These are phyloP conservation scores for Tolypocladium amazonense DNA, from an alignment of 2,329 filamentous ascomycete genomes.

Conservation along the genomic window DNA sequence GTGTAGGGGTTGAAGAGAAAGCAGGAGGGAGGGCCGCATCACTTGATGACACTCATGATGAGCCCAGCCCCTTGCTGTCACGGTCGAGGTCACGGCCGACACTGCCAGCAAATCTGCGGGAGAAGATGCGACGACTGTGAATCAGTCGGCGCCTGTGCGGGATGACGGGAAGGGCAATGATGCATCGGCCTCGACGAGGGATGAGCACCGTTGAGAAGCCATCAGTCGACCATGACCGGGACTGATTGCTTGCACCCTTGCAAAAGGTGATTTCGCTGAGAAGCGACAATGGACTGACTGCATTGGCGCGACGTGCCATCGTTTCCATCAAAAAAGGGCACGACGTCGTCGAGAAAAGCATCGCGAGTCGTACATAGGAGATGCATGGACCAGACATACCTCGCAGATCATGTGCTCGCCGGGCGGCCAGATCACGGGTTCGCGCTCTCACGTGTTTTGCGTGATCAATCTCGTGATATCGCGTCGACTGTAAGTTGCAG, in stretches of 20 bases:
- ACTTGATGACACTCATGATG: background rate
- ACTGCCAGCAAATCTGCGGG: background rate
- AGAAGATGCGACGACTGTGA: slow-evolving; percentile 8
- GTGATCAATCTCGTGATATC: slow-evolving; percentile 39
- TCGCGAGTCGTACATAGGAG: slow-evolving; percentile 8
- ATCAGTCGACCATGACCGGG: background rate
- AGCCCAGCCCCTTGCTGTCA: slow-evolving; percentile 6
- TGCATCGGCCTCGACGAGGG: background rate
- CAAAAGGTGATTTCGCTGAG: background rate
- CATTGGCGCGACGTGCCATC: background rate
- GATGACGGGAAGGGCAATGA: background rate
- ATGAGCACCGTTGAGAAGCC: background rate
- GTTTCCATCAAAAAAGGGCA: background rate
- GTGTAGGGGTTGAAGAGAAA: background rate
- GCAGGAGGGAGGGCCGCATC: background rate
- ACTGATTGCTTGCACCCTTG: background rate
- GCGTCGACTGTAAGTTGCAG: slow-evolving; percentile 22
- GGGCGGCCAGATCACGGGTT: slow-evolving; percentile 31
- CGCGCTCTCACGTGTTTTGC: slow-evolving; percentile 32
- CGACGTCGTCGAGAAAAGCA: background rate
- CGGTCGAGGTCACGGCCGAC: background rate
- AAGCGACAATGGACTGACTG: background rate
- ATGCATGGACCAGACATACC: slow-evolving; percentile 26
- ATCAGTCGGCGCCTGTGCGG: slow-evolving; percentile 7
- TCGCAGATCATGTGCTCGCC: slow-evolving; percentile 32